Evolutionary conservation across 2,329 filamentous ascomycete genomes (phyloP).

Genomic region (Colletotrichum brevisporum): DNA sequence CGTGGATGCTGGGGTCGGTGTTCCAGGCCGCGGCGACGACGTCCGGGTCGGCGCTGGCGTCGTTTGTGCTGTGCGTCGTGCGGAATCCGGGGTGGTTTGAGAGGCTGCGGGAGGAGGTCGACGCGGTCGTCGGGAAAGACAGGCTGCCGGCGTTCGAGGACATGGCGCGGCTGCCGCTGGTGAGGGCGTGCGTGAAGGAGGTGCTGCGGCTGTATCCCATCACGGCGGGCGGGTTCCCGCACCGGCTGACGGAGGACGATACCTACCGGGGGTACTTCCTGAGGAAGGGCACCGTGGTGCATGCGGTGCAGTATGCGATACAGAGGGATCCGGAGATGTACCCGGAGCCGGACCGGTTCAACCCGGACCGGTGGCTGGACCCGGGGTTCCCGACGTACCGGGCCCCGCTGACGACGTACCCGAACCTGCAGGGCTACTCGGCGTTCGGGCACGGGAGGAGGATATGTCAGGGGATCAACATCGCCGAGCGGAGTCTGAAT

Average conservation of each 20-base stretch:
- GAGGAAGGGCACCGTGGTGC: conserved; percentile 63
- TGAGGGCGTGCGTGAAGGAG: conserved; percentile 58
- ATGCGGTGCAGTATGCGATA: conserved; percentile 67
- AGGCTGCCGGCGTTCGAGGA: conserved; percentile 53
- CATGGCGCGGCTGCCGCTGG: conserved; percentile 52
- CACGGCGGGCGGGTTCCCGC: conserved; percentile 58
- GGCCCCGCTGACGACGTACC: conserved; percentile 54
- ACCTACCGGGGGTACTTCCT: conserved; percentile 67
- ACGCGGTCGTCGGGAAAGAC: conserved; percentile 52
- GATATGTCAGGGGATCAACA: conserved; percentile 59
- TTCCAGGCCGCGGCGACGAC: conserved; percentile 56
- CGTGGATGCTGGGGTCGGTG: conserved; percentile 49
- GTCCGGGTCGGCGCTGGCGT: conserved; percentile 48
- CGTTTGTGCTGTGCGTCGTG: conserved; percentile 47
- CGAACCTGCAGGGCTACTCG: conserved; percentile 57
- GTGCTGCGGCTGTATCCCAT: conserved; percentile 67
- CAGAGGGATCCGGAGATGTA: conserved; percentile 59
- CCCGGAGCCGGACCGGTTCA: conserved; percentile 55
- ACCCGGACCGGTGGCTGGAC: conserved; percentile 56
- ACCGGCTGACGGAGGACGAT: conserved; percentile 65
- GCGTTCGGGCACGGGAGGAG: conserved; percentile 69
- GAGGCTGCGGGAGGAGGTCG: conserved; percentile 56
- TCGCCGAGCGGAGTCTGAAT: conserved; percentile 58
- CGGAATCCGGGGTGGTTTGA: conserved; percentile 51
- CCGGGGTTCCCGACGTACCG: conserved; percentile 55